Conservation (phyloP, 2,329 filamentous ascomycete genomes). For the Aspergillus tanneri region DNA sequence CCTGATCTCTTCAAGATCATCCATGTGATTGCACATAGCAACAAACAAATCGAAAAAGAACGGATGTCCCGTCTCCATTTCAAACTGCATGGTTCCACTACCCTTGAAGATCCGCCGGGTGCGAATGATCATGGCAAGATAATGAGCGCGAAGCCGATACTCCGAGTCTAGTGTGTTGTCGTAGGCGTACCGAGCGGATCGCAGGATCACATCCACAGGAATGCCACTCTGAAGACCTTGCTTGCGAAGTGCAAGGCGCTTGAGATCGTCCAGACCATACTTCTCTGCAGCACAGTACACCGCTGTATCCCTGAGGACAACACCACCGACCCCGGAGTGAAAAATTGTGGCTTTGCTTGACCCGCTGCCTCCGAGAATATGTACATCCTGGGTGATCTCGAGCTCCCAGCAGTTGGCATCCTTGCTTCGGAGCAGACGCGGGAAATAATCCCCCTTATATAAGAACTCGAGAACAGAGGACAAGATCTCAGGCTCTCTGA, state of each 20-base stretch:
- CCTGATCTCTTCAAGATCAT: slow-evolving; percentile 88
- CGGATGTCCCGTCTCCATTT: slow-evolving; percentile 94
- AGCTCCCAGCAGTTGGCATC: slow-evolving; percentile 84
- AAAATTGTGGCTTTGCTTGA: slow-evolving; percentile 74
- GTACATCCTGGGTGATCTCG: slow-evolving; percentile 65
- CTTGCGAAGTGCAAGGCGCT: slow-evolving; percentile 87
- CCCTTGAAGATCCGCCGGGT: slow-evolving; percentile 97
- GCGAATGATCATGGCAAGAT: slow-evolving; percentile 94
- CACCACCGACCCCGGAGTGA: slow-evolving; percentile 69
- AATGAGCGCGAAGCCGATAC: slow-evolving; percentile 90
- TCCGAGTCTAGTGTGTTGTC: slow-evolving; percentile 91
- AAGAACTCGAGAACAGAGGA: slow-evolving; percentile 93
- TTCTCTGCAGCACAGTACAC: slow-evolving; percentile 91
- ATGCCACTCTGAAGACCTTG: slow-evolving; percentile 91
- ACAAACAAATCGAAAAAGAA: slow-evolving; percentile 98
- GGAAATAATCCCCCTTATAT: slow-evolving; percentile 96
- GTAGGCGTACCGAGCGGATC: slow-evolving; percentile 92
- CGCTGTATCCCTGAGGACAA: slow-evolving; percentile 86
- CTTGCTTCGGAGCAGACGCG: slow-evolving; percentile 83
- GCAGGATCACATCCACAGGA: slow-evolving; percentile 85
- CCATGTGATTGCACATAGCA: slow-evolving; percentile 96
- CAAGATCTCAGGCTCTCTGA: slow-evolving; percentile 85
- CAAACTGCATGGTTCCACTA: slow-evolving; percentile 97
- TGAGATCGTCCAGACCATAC: slow-evolving; percentile 89
- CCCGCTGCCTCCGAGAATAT: slow-evolving; percentile 58